Conservation (phyloP, 305 asterid species). For the Striga hermonthica region DNA sequence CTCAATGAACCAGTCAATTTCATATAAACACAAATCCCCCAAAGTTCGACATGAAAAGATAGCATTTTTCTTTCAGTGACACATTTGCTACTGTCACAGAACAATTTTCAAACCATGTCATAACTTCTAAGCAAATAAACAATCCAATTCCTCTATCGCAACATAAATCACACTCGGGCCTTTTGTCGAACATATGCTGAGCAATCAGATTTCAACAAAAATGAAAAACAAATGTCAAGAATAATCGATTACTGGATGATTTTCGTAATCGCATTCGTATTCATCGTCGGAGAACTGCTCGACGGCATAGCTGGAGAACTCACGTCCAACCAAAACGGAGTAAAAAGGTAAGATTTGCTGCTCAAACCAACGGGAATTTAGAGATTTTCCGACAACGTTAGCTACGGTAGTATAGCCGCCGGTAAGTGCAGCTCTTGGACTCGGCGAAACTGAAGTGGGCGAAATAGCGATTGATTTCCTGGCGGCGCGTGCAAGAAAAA, state of each 20-base stretch:
- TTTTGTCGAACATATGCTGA: constrained; percentile 32
- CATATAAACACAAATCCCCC: neutral
- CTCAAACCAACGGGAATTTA: constrained; percentile 28
- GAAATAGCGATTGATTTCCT: constrained; percentile 34
- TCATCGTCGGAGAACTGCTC: constrained; percentile 98
- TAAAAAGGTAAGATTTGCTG: constrained; percentile 29
- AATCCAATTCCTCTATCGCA: constrained; percentile 16
- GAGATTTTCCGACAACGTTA: constrained; percentile 16
- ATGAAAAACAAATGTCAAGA: neutral
- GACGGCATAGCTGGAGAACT: constrained; percentile 52
- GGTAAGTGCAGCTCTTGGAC: constrained; percentile 20
- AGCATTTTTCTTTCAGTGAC: constrained; percentile 7
- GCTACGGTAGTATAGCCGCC: constrained; percentile 19
- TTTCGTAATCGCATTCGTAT: constrained; percentile 89
- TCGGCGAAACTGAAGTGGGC: constrained; percentile 26
- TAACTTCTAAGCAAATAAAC: neutral
- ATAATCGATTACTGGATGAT: constrained; percentile 54
- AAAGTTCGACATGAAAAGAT: constrained; percentile 14
- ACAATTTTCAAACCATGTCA: neutral
- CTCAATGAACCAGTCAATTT: constrained; percentile 15
- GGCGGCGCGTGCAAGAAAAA: constrained; percentile 56
- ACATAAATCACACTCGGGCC: constrained; percentile 23
- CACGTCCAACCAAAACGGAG: constrained; percentile 35
- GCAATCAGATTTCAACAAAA: constrained; percentile 10
- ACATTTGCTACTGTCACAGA: neutral